phyloP scores from a whole-genome alignment of 192 early-diverging fungal genomes.

The Linnemannia elongata region DNA sequence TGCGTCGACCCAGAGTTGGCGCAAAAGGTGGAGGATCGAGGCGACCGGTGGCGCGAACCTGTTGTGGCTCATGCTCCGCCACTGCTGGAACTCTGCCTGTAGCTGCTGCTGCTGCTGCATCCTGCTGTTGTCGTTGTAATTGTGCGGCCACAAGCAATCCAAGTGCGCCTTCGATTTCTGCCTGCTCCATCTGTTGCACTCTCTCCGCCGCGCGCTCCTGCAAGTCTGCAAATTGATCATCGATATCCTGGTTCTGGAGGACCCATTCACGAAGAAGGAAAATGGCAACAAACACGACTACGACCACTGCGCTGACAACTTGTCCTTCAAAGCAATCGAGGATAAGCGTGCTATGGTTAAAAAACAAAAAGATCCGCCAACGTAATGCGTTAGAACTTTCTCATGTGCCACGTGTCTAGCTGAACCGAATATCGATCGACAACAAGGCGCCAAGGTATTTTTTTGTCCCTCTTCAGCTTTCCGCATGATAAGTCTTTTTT shows the following conservation, averaged over 20 bases:
- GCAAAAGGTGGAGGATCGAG: conserved; percentile 3
- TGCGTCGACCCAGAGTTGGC: not conserved
- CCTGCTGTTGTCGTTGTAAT: conserved; percentile 16
- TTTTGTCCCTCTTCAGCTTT: not conserved
- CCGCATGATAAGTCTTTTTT: not conserved
- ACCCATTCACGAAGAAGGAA: conserved; percentile 94
- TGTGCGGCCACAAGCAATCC: conserved; percentile 2
- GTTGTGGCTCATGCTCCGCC: not conserved
- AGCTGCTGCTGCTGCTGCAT: not conserved
- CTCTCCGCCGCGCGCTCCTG: conserved; percentile 20
- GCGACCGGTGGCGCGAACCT: not conserved
- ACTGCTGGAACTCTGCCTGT: not conserved
- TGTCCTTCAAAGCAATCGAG: conserved; percentile 89
- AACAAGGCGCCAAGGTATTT: not conserved
- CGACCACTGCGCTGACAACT: conserved; percentile 78
- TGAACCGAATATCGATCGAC: not conserved
- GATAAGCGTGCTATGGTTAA: conserved; percentile 56
- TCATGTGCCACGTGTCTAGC: conserved; percentile 24
- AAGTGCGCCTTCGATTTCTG: conserved; percentile 9
- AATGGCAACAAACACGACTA: conserved; percentile 84
- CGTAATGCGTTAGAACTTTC: conserved; percentile 23
- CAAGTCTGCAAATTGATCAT: conserved; percentile 23
- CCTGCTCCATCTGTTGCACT: conserved; percentile 13
- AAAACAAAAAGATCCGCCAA: not conserved
- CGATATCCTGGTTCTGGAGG: conserved; percentile 69